Evolutionary conservation across 108 stramenopile species (phyloP), one percentile per base, ranked within the genome.

Genomic region (Nitzschia inconspicua): DNA sequence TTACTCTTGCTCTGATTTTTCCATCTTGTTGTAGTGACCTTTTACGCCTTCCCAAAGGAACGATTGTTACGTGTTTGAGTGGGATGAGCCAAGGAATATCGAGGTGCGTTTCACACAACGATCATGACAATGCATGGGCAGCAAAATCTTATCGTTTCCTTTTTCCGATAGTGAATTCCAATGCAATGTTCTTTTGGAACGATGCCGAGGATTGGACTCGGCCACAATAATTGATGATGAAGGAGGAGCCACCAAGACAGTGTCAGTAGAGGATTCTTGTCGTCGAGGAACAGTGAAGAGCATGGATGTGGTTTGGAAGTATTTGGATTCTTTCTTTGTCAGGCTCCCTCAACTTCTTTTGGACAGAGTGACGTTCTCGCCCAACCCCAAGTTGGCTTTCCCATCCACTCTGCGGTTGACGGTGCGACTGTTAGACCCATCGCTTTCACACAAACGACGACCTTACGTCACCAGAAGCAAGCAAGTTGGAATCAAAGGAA

Each of bases 251-350:
- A 47, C 72, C 42, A 76, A 77, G 47, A 72, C 75, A 8, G 72
- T 83, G 0, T 83, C 82, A 5, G 78, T 83, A 2, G 82, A 83
- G 70, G 59, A 83, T 60, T 83, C 82, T 13, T 83, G 76, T 71
- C 65, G 7, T 19, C 66, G 78, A 40, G 75, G 71, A 6, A 75
- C 77, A 11, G 1, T 73, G 13, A 42, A 18, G 41, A 69, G 56
- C 4, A 20, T 31, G 0, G 49, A 69, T 8, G 39, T 23, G 7
- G 75, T 74, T 0, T 4, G 49, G 13, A 26, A 61, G 0, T 75
- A 23, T 2, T 24, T 77, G 43, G 39, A 67, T 30, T 63, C 64
- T 24, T 35, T 83, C 29, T 67, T 46, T 47, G 10, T 6, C 2
- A 53, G 82, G n/a, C 35, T 83, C 22, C 72, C 75, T 2, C 37